phyloP scores from a whole-genome alignment of 257 asterid genomes.

The Apocynum venetum region DNA sequence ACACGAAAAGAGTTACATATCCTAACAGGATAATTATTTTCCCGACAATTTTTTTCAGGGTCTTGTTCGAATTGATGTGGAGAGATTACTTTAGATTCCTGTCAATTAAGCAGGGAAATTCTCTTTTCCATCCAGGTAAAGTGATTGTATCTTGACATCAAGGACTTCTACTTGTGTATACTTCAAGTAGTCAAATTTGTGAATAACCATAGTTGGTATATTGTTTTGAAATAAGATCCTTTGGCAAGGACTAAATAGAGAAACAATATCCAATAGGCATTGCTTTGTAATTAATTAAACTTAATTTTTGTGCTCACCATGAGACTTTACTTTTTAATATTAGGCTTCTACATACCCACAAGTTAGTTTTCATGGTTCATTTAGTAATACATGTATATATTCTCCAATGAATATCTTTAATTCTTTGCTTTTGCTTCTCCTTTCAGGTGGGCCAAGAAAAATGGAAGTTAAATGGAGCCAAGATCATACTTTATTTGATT shows the following conservation, averaged over 20 bases:
- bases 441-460: conserved; percentile 76
- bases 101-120: conserved; percentile 74
- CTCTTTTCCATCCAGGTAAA: conserved; percentile 77
- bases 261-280: background rate
- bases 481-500: conserved; percentile 62
- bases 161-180: background rate
- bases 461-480: conserved; percentile 64
- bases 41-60: conserved; percentile 44
- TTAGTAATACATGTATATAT: background rate
- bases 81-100: conserved; percentile 94
- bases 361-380: background rate
- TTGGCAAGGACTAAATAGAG: background rate
- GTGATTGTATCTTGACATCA: background rate
- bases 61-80: conserved; percentile 92
- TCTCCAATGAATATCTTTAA: background rate
- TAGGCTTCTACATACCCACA: background rate
- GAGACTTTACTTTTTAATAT: background rate
- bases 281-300: background rate
- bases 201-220: background rate
- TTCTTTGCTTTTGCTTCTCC: conserved; percentile 5
- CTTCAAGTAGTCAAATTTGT: background rate
- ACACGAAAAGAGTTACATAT: background rate
- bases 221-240: background rate
- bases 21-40: background rate
- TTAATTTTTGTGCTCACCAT: background rate